Evolutionary conservation across 2,329 filamentous ascomycete genomes (phyloP), one percentile per base, ranked within the genome.

Genomic region (Cryphonectria naterciae): DNA sequence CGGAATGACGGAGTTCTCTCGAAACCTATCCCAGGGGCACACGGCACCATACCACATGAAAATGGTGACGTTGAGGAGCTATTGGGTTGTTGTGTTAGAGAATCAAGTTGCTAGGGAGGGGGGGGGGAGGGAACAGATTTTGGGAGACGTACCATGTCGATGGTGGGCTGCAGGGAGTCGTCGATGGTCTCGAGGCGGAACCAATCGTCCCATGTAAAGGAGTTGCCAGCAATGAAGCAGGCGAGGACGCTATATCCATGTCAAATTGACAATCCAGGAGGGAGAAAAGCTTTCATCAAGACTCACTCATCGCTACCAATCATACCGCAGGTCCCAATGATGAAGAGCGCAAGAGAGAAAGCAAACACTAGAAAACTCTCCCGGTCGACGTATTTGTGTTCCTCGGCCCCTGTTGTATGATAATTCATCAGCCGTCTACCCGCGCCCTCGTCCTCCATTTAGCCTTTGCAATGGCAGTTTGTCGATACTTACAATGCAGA

Each of bases 191-290:
- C 93, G 1, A 95, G 84, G 0, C 95, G 91, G 81, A 97, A 98
- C 94, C 93, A 97, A 80, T 97, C 94, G 78, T 97, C 94, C 90
- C 93, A 95, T 0, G 93, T 97, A 75, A 98, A 97, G 0, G 88
- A 89, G 77, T 97, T 97, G 1, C 95, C 95, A 2, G 95, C 95
- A 75, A 97, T 91, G 78, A 98, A 98, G 81, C 94, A 97, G 1
- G 95, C 94, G 8, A 98, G 85, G 0, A 97, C 92, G 77, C 70
- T 72, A 43, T 43, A 19, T 32, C 22, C 28, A 62, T 13, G 19
- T 19, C 22, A 17, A 32, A 64, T 32, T 41, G 61, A 25, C 3
- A 65, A 35, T 3, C 32, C 19, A 35, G 11, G 39, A n/a, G 22
- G 4, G 3, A 39, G 25, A 35, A 4, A 25, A n/a, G 25, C 52